These are phyloP conservation scores for Wallacemonas collosoma DNA, from an alignment of 208 protist species.

Conservation along the genomic window DNA sequence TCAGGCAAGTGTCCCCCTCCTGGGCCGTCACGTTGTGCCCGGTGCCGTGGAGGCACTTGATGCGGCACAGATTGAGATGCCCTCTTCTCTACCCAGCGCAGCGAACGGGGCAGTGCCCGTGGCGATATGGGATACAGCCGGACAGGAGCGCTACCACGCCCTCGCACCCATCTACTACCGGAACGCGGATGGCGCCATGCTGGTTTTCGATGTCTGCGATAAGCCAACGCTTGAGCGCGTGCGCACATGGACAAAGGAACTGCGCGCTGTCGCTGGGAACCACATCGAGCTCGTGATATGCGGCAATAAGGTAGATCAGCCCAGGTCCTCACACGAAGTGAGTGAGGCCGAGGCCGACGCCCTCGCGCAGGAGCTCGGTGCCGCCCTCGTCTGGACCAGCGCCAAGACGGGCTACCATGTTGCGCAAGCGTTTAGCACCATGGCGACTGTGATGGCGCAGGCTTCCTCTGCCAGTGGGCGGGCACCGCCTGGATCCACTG, in stretches of 20 bases:
- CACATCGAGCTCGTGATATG: conserved; percentile 91
- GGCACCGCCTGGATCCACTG: neutral
- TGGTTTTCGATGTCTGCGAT: conserved; percentile 97
- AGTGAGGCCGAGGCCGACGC: conserved; percentile 54
- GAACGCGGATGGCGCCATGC: conserved; percentile 82
- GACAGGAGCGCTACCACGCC: conserved; percentile 85
- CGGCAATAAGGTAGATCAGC: conserved; percentile 94
- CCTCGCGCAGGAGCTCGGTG: conserved; percentile 60
- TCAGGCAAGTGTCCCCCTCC: conserved; percentile 53
- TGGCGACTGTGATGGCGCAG: conserved; percentile 49
- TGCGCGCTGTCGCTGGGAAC: conserved; percentile 89
- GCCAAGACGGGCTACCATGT: conserved; percentile 76
- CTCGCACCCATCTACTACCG: conserved; percentile 89
- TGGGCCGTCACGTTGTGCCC: conserved; percentile 22
- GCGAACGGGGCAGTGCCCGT: conserved; percentile 47
- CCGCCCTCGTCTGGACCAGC: conserved; percentile 70
- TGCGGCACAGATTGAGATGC: conserved; percentile 9
- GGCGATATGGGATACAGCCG: conserved; percentile 72
- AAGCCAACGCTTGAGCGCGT: conserved; percentile 91
- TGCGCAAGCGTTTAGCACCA: conserved; percentile 59
- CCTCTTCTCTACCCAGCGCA: conserved; percentile 1
- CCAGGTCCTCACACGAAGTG: conserved; percentile 74
- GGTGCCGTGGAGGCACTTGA: conserved; percentile 13
- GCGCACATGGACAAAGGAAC: conserved; percentile 96
- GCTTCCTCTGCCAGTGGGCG: conserved; percentile 5